Base-by-base conservation (phyloP, 257 asterid genomes). In the Scutellaria minor region DNA sequence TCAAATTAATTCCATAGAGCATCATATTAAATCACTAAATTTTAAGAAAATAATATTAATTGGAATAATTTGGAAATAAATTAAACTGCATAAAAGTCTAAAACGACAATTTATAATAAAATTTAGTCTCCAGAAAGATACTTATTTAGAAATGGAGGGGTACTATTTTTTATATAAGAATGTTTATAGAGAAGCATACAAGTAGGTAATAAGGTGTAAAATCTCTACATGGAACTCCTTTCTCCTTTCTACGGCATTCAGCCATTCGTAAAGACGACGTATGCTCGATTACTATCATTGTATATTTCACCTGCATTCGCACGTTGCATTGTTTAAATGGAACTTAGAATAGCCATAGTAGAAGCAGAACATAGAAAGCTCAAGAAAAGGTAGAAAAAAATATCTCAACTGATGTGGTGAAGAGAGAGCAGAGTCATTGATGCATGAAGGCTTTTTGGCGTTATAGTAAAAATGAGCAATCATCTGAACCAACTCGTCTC, bases 401-500 rank as follows among this genome's bases (percentile, higher is more conserved):
- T 12, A 86, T 81, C 87, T 75, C 75, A 59, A 20, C 53, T 52
- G 39, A 31, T 53, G 66, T 39, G 75, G 82, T 11, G 73, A 77
- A 70, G 82, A 77, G 72, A 76, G 45, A 64, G 70, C 79, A 52
- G 44, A 79, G 46, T 84, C 87, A 5, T 82, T 77, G 68, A 89
- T 77, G 83, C 85, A 89, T 5, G 85, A 68, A 76, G 99, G 97
- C 77, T 77, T 88, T 69, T 83, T 91, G 0, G 97, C 97, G 3
- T 94, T 94, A 56, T 89, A 91, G 80, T 83, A 89, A 81, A 94
- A 88, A 70, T 94, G 82, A 2, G 99, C 97, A 50, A 94, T 94
- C 96, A 91, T 91, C 78, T 86, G 92, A 67, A 94, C 97, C 83
- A 94, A 71, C 82, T 89, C 96, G 56, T 94, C 92, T 56, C 95